A percentile compares a stretch with the other conserved stretches of the same genome.
Conservation (phyloP, 371 early-diverging fungal species). For the Funneliformis caledonium region DNA sequence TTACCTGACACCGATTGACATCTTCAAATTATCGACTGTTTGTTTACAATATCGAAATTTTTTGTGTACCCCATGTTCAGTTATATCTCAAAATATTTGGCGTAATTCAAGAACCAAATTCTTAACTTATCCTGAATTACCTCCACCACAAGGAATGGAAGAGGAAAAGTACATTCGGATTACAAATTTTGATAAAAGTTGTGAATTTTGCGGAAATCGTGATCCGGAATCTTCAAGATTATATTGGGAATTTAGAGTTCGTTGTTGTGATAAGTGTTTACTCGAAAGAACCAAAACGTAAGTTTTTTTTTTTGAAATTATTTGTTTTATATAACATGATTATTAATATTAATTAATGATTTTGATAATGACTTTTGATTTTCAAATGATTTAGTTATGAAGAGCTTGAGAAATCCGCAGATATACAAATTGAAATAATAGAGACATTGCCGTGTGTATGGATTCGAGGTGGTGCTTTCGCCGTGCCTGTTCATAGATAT, state of each 20-base stretch:
- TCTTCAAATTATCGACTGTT: background rate
- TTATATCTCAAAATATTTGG: conserved; percentile 6
- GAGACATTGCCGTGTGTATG: background rate
- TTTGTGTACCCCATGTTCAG: background rate
- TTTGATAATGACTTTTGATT: background rate
- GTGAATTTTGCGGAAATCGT: conserved; percentile 19
- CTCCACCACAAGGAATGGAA: conserved; percentile 16
- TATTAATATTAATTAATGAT: background rate
- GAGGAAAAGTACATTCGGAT: conserved; percentile 2
- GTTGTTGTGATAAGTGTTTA: conserved; percentile 23
- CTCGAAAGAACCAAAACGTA: conserved; percentile 11
- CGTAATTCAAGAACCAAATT: background rate
- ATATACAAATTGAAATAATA: background rate
- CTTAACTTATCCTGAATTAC: background rate
- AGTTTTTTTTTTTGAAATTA: background rate
- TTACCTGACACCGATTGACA: background rate
- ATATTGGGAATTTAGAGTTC: conserved; percentile 26
- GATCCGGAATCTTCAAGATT: background rate
- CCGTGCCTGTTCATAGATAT: background rate
- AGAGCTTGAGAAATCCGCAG: background rate
- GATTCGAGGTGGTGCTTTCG: background rate
- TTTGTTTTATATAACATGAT: background rate
- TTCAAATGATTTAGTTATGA: background rate
- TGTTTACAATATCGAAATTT: background rate
- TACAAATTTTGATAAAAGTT: background rate